Evolutionary conservation across 768 basidiomycete genomes (phyloP).

Genomic region (Udeniomyces megalosporus): DNA sequence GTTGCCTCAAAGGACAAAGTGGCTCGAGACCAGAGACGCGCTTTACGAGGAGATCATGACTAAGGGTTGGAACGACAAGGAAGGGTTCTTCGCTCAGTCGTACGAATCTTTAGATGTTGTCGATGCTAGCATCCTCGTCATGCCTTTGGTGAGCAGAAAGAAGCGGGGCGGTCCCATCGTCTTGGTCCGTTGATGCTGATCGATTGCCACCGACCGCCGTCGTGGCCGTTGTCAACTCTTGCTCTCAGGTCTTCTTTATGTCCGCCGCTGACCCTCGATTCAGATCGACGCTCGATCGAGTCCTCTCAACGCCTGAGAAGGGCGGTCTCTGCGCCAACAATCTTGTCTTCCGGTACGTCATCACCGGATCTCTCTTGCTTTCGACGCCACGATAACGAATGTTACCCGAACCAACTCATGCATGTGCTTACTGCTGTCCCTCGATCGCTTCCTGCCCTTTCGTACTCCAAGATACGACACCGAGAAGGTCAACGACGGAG

Average conservation of each 20-base stretch:
- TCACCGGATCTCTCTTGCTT: neutral
- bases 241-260: slow-evolving; percentile 7
- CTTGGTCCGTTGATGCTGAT: neutral
- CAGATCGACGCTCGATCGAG: slow-evolving; percentile 61
- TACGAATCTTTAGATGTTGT: slow-evolving; percentile 63
- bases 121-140: slow-evolving; percentile 13
- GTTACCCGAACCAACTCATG: neutral
- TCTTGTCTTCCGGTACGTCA: slow-evolving; percentile 19
- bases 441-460: slow-evolving; percentile 30
- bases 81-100: slow-evolving; percentile 44
- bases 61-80: slow-evolving; percentile 56
- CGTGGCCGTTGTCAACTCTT: neutral
- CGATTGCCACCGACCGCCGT: slow-evolving; percentile 31
- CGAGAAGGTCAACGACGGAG: slow-evolving; percentile 69
- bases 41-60: slow-evolving; percentile 88
- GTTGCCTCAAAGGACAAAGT: slow-evolving; percentile 36
- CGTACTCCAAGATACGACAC: slow-evolving; percentile 84
- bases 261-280: slow-evolving; percentile 60
- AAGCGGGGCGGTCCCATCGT: no score
- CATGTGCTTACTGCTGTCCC: neutral
- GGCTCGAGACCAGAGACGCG: slow-evolving; percentile 59
- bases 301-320: slow-evolving; percentile 71
- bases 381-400: no score
- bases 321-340: slow-evolving; percentile 81
- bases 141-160: slow-evolving; percentile 14